Evolutionary conservation across 768 basidiomycete genomes (phyloP).

Genomic region (Mycena olivaceomarginata): DNA sequence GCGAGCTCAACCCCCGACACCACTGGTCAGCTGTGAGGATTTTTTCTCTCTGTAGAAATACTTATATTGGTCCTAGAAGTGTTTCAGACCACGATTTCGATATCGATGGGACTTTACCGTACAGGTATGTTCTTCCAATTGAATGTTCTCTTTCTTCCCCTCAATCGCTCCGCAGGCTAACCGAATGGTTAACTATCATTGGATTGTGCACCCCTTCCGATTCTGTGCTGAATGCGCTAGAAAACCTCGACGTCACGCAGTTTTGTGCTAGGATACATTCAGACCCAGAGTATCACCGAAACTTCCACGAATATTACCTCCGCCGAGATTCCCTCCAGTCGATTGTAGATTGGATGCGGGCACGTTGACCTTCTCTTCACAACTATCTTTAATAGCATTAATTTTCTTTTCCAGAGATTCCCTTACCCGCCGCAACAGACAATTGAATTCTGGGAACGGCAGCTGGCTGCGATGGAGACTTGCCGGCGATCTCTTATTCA

Average conservation of each 20-base stretch:
- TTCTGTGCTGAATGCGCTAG: not conserved
- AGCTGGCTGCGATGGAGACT: not conserved
- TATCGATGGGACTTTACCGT: no score
- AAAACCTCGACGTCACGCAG: slow-evolving; percentile 6
- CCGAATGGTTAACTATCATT: not conserved
- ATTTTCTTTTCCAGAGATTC: not conserved
- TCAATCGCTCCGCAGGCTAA: not conserved
- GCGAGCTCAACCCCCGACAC: no score
- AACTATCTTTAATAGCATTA: no score
- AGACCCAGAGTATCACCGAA: not conserved
- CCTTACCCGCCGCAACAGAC: not conserved
- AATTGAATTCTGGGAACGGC: slow-evolving; percentile 2
- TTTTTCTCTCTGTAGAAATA: no score
- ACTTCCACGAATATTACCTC: not conserved
- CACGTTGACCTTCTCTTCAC: not conserved
- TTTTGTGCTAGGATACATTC: not conserved
- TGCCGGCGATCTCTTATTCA: not conserved
- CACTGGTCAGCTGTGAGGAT: no score
- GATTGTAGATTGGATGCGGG: slow-evolving; percentile 10
- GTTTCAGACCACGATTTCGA: no score
- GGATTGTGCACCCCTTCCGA: not conserved
- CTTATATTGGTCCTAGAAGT: no score
- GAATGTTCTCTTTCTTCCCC: not conserved
- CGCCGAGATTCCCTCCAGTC: not conserved
- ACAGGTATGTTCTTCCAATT: not conserved